Conservation (phyloP, 192 early-diverging fungal species). For the Coemansia sp. region DNA sequence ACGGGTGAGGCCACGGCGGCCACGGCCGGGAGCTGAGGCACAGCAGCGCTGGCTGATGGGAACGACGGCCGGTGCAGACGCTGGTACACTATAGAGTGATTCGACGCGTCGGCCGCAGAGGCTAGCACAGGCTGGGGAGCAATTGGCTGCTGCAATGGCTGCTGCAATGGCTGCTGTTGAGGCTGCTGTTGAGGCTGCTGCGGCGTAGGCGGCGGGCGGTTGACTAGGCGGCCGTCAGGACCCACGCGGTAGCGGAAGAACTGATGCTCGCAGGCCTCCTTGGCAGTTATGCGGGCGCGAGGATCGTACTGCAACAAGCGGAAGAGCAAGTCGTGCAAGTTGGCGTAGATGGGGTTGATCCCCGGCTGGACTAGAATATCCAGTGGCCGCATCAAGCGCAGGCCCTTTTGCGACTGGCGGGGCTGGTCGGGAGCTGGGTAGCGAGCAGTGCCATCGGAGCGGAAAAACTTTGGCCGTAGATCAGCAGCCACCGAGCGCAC, state of each 20-base stretch:
- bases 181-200: conserved; percentile 12
- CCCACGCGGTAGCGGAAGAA: conserved; percentile 74
- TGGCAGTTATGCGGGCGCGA: conserved; percentile 73
- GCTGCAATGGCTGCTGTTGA: background rate
- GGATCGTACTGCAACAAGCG: conserved; percentile 83
- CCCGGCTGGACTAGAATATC: conserved; percentile 54
- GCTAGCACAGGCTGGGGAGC: conserved; percentile 11
- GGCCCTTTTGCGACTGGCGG: conserved; percentile 40
- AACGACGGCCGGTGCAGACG: conserved; percentile 35
- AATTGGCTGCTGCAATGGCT: background rate
- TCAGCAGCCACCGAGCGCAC: conserved; percentile 52
- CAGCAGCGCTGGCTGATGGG: conserved; percentile 14
- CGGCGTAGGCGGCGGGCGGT: conserved; percentile 12
- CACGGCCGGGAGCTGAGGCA: conserved; percentile 13
- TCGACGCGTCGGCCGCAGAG: conserved; percentile 17
- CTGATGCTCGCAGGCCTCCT: conserved; percentile 79
- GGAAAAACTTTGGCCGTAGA: conserved; percentile 48
- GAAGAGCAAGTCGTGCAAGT: conserved; percentile 73
- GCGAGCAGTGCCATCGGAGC: conserved; percentile 30
- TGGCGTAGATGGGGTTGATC: conserved; percentile 49
- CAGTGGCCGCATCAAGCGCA: conserved; percentile 46
- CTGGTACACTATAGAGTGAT: conserved; percentile 17
- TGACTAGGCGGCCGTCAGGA: conserved; percentile 44
- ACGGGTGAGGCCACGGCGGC: conserved; percentile 9
- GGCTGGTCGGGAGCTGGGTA: conserved; percentile 48